phyloP scores from a whole-genome alignment of 140 eudicot species.

The Ambrosia hybrid region DNA sequence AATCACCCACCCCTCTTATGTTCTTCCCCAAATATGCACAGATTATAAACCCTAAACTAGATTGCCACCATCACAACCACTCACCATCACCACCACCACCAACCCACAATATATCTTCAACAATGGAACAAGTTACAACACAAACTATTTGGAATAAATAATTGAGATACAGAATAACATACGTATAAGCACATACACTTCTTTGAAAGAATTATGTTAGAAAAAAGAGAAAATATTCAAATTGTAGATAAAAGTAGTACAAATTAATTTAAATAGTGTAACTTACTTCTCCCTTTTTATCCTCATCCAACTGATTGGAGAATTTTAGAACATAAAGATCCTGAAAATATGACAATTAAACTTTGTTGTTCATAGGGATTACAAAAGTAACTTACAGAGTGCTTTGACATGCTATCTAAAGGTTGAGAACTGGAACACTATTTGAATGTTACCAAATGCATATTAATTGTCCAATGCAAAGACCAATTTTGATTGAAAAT shows the following conservation, averaged over 20 bases:
- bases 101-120: too few relatives aligned
- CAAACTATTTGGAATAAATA: background rate
- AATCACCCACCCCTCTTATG: too few relatives aligned
- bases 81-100: too few relatives aligned
- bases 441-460: too few relatives aligned
- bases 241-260: background rate
- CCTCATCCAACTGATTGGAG: conserved; percentile 71
- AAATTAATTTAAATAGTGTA: conserved; percentile 5
- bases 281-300: conserved; percentile 89
- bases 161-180: background rate
- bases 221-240: background rate
- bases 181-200: background rate
- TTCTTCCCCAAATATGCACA: too few relatives aligned
- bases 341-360: conserved; percentile 35
- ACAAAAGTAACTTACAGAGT: background rate
- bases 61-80: too few relatives aligned
- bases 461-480: too few relatives aligned
- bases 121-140: background rate
- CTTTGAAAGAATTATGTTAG: too few relatives aligned
- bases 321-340: conserved; percentile 73
- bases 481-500: too few relatives aligned
- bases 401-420: background rate
- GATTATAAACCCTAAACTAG: too few relatives aligned
- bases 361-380: background rate
- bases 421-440: too few relatives aligned